Base-by-base conservation (phyloP, 2,329 filamentous ascomycete genomes). In the Penicillium concentricum region DNA sequence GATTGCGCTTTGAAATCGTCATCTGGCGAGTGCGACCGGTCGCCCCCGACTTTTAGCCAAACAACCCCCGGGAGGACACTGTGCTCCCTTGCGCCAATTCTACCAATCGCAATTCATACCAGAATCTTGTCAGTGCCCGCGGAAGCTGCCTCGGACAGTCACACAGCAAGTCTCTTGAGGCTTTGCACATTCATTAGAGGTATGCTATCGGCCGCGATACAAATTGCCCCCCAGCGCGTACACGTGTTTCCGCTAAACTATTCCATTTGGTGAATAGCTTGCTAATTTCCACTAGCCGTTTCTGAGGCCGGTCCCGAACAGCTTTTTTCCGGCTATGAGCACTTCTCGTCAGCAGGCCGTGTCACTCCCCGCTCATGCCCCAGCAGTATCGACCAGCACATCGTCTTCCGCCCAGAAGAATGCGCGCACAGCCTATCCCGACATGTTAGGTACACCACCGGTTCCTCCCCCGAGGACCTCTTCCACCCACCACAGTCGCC, bases 391-490 rank as follows among this genome's bases (percentile, higher is more conserved):
- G 62, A 69, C 73, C 47, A 55, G 67, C 32, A 53, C 67, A 53
- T 64, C 62, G 49, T 63, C 72, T 56, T 51, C 72, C 39, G 57
- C 63, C 37, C 64, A 68, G 50, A 68, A 68, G 56, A 67, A 71
- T 62, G 69, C 65, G 56, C 74, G 66, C 64, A 64, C 62, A 32
- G 65, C 68, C 43, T 69, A 71, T 41, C 70, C 75, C 52, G 76
- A 83, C 77, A 75, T 84, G 80, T 74, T 85, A 82, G 78, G 75
- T 56, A 74, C 74, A 30, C 85, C 89, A 51, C 88, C 90, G 24
- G 82, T 90, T 65, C 87, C 89, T 54, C 92, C 90, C 46, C 90
- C 90, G 35, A 85, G 92, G 69, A 92, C 90, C 8, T 95, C 92
- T 15, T 94, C 91, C 42, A 88, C 86, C 62, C 84, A 86, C 62